Percentiles rank a stretch among this genome's conserved stretches.
Conservation (phyloP, 179 eudicot species). For the Dionaea muscipula region DNA sequence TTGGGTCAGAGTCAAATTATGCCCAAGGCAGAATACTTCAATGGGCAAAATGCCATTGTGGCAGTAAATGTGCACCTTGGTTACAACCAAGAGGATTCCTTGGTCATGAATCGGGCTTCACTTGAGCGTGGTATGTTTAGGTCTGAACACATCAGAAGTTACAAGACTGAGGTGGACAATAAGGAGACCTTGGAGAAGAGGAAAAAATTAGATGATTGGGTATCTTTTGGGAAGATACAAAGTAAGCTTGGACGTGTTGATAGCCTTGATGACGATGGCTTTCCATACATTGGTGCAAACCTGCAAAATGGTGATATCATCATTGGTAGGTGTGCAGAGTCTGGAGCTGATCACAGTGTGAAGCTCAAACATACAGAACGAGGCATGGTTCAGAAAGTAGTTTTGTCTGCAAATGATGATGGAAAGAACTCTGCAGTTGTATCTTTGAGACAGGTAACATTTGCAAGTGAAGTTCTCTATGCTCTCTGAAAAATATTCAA, state of each 20-base stretch:
- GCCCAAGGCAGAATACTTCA: slow-evolving; percentile 61
- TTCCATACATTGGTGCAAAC: slow-evolving; percentile 80
- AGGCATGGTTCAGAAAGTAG: slow-evolving; percentile 93
- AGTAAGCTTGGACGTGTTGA: slow-evolving; percentile 87
- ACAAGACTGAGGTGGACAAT: slow-evolving; percentile 81
- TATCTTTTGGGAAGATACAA: slow-evolving; percentile 71
- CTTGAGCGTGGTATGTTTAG: slow-evolving; percentile 95
- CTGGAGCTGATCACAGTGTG: slow-evolving; percentile 77
- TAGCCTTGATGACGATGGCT: slow-evolving; percentile 93
- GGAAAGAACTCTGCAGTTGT: slow-evolving; percentile 89
- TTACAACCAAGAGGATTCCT: slow-evolving; percentile 88
- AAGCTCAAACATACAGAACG: slow-evolving; percentile 87
- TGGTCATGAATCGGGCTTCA: slow-evolving; percentile 88
- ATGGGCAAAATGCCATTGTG: slow-evolving; percentile 93
- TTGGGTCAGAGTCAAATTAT: slow-evolving; percentile 31
- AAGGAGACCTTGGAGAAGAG: slow-evolving; percentile 50
- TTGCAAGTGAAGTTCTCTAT: background rate
- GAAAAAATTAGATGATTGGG: slow-evolving; percentile 45
- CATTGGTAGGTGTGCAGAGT: slow-evolving; percentile 65
- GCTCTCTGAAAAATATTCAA: no score
- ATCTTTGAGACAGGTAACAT: slow-evolving; percentile 74
- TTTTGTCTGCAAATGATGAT: slow-evolving; percentile 88
- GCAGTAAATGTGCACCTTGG: slow-evolving; percentile 92
- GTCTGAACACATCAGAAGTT: slow-evolving; percentile 79
- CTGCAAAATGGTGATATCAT: slow-evolving; percentile 80